Evolutionary conservation across 805 yeast species (phyloP), one percentile per base, ranked within the genome.

Genomic region (Lipomyces spencermartinsiae): DNA sequence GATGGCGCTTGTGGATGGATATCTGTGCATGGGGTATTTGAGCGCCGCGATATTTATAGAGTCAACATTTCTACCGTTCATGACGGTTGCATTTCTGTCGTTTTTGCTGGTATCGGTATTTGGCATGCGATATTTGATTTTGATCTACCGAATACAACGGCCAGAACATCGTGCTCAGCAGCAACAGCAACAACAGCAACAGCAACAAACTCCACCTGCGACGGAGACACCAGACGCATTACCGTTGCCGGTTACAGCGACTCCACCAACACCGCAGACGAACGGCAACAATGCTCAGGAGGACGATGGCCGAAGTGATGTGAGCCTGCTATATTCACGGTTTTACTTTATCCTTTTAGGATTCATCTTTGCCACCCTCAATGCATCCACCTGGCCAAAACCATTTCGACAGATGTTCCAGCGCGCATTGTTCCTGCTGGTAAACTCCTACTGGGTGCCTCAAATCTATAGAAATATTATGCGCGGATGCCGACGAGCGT

Each of bases 391-490:
- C 58, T 91, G 95, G 96, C 88, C 93, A 54, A 81, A 81, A 25
- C 79, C 76, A 22, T 79, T 85, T 51, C 79, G 97, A 64, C 77
- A 77, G 34, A 72, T 81, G 0, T 85, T 88, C 74, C 97, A 92
- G 75, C 86, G 84, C 65, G 62, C 84, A 4, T 78, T 85, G 1
- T 76, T 89, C 9, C 68, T 87, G 1, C 61, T 83, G 0, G 73
- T 89, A 35, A 90, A 87, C 76, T 90, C 97, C 1, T 89, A 85
- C 73, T 93, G 97, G 97, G 72, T 91, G 16, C 97, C 98, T 1
- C 98, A 93, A 77, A 89, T 91, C 56, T 88, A 87, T 73, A 83
- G 97, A 76, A 92, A 92, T 76, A 85, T 88, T 2, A 76, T 88
- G 35, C 83, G 91, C 62, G 94, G 93, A 25, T 83, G 87, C 64